Evolutionary conservation across 306 rosid genomes (phyloP).

Genomic region (Trifolium pratense): DNA sequence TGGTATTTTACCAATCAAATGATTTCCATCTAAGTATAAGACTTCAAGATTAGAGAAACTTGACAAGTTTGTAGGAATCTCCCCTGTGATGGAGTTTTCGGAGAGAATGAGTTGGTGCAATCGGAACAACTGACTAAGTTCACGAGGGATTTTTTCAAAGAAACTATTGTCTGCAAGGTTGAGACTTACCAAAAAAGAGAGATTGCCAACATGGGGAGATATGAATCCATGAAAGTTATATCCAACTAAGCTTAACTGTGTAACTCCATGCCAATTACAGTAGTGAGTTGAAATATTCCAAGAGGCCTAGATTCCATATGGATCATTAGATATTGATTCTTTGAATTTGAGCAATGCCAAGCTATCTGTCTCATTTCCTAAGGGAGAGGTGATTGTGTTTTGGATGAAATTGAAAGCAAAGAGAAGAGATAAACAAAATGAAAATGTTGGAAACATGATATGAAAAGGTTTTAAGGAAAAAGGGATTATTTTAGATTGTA

Average conservation of each 20-base stretch:
- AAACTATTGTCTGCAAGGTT: not conserved
- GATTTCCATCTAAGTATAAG: not conserved
- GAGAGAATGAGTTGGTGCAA: not conserved
- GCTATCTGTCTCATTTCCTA: slow-evolving; percentile 6
- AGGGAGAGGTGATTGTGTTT: not conserved
- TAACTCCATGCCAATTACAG: slow-evolving; percentile 50
- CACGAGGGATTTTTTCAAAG: not conserved
- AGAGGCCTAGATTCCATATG: slow-evolving; percentile 21
- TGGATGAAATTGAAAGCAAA: not conserved
- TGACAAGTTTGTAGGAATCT: not conserved
- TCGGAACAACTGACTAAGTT: not conserved
- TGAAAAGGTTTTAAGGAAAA: not conserved
- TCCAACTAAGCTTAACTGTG: not conserved
- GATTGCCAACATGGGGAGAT: slow-evolving; percentile 11
- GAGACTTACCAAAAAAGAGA: not conserved
- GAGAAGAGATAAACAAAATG: not conserved
- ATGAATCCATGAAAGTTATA: not conserved
- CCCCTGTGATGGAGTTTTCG: not conserved
- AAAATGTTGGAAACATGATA: not conserved
- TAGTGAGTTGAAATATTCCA: slow-evolving; percentile 46
- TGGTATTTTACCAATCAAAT: slow-evolving; percentile 4
- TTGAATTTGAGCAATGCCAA: slow-evolving; percentile 44
- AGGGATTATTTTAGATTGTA: not conserved
- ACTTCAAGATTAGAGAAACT: not conserved
- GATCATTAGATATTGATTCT: slow-evolving; percentile 34